Evolutionary conservation across 2,329 filamentous ascomycete genomes (phyloP), one percentile per base, ranked within the genome.

Genomic region (Fusarium sp.): DNA sequence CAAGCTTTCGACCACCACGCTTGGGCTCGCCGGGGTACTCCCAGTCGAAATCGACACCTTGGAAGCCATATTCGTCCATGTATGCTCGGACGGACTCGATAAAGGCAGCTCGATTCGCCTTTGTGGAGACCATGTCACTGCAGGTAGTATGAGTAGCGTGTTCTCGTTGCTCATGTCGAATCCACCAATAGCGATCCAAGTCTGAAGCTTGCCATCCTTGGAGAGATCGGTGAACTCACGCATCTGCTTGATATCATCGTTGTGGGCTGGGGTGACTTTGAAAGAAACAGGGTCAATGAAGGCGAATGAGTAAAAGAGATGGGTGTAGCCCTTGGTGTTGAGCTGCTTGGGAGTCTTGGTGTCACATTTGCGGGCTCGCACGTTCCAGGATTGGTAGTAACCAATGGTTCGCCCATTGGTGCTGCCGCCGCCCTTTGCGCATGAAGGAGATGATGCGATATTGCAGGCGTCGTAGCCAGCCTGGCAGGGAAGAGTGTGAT

Each of bases 21-120:
- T 79, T 77, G 49, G 61, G 45, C n/a, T 64, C 68, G n/a, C 61
- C 81, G 0, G 84, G 84, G 59, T 82, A 85, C 54, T 86, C 83
- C 84, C 84, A 86, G 62, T 86, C 83, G 0, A 86, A 60, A 59
- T 87, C 84, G 5, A 83, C 77, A 4, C 84, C 83, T 13, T 64
- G n/a, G 10, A 78, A 76, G 7, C 57, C 71, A 32, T 78, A 75
- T 17, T 53, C 60, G 2, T 53, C 32, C 68, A 77, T 72, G 1
- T 74, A 72, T 3, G 15, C 48, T 1, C 74, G 67, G 0, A 82
- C 54, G 0, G 80, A 83, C 1, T 44, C 37, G 55, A 85, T 83
- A 57, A 85, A 85, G 0, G 70, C 65, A 2, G 77, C 75, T 10
- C 81, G 73, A 46, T 75, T 77, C 4, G 54, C 69, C 4, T 69